These are phyloP conservation scores for Eudorina sp. DNA, from an alignment of 139 green algal genomes.

Conservation along the genomic window DNA sequence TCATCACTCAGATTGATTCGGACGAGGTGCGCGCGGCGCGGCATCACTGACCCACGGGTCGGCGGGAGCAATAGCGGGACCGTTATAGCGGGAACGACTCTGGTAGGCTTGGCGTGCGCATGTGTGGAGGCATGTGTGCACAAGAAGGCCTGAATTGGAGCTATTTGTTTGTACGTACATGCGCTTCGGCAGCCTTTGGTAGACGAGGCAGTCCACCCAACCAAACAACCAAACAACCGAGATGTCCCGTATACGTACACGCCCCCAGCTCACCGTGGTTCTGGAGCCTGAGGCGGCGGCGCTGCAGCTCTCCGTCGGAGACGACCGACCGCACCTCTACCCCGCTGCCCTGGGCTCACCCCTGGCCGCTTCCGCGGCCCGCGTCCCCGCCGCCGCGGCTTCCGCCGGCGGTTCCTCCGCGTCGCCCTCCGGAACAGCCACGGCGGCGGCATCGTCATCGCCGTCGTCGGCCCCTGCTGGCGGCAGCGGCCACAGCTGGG, in stretches of 20 bases:
- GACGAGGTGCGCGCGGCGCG: conserved; percentile 35
- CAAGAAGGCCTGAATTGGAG: too few species aligned
- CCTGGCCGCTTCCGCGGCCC: not conserved
- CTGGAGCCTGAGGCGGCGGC: conserved; percentile 56
- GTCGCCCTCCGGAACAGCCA: not conserved
- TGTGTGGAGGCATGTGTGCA: too few species aligned
- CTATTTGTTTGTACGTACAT: too few species aligned
- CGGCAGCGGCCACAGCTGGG: not conserved
- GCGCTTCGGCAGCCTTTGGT: too few species aligned
- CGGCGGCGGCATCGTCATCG: not conserved
- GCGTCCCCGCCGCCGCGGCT: not conserved
- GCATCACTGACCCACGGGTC: too few species aligned
- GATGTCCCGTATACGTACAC: not conserved
- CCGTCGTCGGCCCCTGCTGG: too few species aligned
- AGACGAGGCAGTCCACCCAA: too few species aligned
- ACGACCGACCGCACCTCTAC: conserved; percentile 5
- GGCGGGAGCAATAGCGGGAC: too few species aligned
- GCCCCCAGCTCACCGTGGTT: conserved; percentile 40
- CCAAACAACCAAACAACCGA: too few species aligned
- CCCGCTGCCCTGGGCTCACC: not conserved
- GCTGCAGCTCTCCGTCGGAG: conserved; percentile 26
- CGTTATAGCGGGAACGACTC: too few species aligned
- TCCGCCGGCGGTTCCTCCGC: not conserved
- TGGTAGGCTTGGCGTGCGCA: too few species aligned
- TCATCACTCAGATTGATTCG: conserved; percentile 29